A percentile compares a stretch with the other conserved stretches of the same genome.
Evolutionary conservation across 1,139 yeast genomes (phyloP).

Genomic region (Zygosaccharomyces sapae): DNA sequence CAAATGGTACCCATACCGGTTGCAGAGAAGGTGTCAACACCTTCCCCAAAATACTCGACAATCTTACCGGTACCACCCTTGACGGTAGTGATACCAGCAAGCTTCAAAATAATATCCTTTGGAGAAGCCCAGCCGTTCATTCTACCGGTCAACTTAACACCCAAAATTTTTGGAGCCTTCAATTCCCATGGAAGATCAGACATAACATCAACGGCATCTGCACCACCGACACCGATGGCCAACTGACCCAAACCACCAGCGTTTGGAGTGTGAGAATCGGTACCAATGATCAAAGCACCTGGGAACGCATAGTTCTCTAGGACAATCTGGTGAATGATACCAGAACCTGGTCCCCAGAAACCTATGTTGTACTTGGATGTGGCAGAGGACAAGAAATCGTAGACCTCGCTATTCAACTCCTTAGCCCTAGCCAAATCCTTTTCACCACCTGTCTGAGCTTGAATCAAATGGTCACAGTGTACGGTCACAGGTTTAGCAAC

Average conservation of each 20-base stretch:
- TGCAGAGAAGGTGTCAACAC: slow-evolving; percentile 93
- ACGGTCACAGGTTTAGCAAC: slow-evolving; percentile 97
- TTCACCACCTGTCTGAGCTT: slow-evolving; percentile 92
- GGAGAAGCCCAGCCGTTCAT: slow-evolving; percentile 99
- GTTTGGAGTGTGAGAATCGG: slow-evolving; percentile 98
- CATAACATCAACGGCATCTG: slow-evolving; percentile 98
- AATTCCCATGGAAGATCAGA: slow-evolving; percentile 96
- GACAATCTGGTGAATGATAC: slow-evolving; percentile 97
- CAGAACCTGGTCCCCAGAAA: slow-evolving; percentile 99
- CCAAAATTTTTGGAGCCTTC: slow-evolving; percentile 96
- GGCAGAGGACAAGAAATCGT: slow-evolving; percentile 88
- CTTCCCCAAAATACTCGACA: slow-evolving; percentile 96
- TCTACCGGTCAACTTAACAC: slow-evolving; percentile 94
- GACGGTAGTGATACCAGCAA: slow-evolving; percentile 96
- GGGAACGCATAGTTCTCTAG: slow-evolving; percentile 98
- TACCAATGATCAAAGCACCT: slow-evolving; percentile 95
- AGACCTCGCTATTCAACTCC: slow-evolving; percentile 91
- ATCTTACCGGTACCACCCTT: slow-evolving; percentile 99
- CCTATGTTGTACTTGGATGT: slow-evolving; percentile 98
- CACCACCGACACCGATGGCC: slow-evolving; percentile 99
- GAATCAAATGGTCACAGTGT: slow-evolving; percentile 98
- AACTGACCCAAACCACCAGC: slow-evolving; percentile 99
- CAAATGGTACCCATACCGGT: slow-evolving; percentile 99
- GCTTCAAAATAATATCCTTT: slow-evolving; percentile 90
- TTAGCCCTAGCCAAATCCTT: slow-evolving; percentile 93